These are phyloP conservation scores for Fusarium longipes DNA, from an alignment of 2,329 filamentous ascomycete genomes.

Conservation along the genomic window DNA sequence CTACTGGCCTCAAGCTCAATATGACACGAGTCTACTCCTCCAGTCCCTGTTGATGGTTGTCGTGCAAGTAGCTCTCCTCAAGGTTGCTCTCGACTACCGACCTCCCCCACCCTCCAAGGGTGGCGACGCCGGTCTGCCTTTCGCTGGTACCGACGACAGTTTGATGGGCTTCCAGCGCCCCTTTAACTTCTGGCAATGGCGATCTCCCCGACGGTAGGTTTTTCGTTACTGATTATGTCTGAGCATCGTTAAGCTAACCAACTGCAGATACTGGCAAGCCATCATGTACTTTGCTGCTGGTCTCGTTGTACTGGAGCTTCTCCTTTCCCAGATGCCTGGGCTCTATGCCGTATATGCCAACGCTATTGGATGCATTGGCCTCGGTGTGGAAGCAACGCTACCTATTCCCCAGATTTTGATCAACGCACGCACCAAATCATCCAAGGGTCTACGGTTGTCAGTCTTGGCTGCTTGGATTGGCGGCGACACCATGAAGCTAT, in stretches of 20 bases:
- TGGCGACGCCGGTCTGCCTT: slow-evolving; percentile 70
- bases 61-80: slow-evolving; percentile 72
- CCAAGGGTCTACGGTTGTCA: slow-evolving; percentile 80
- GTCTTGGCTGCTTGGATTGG: slow-evolving; percentile 82
- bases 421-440: slow-evolving; percentile 75
- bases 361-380: slow-evolving; percentile 78
- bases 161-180: slow-evolving; percentile 64
- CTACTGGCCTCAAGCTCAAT: slow-evolving; percentile 75
- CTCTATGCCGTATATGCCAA: slow-evolving; percentile 74
- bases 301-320: slow-evolving; percentile 72
- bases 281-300: slow-evolving; percentile 73
- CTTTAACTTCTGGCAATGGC: slow-evolving; percentile 87
- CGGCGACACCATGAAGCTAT: slow-evolving; percentile 88
- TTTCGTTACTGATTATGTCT: background rate
- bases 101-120: slow-evolving; percentile 69
- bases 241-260: slow-evolving; percentile 6
- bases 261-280: slow-evolving; percentile 79
- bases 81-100: slow-evolving; percentile 76
- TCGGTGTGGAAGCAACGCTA: slow-evolving; percentile 83
- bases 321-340: slow-evolving; percentile 68
- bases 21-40: slow-evolving; percentile 71
- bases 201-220: slow-evolving; percentile 72
- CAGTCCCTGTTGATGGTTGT: slow-evolving; percentile 74
- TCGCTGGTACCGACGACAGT: slow-evolving; percentile 63
- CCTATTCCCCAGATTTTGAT: slow-evolving; percentile 82